Percentiles rank a stretch among this genome's conserved stretches.
Evolutionary conservation across 169 alveolate species (phyloP).

Genomic region (Plasmodium vinckei): DNA sequence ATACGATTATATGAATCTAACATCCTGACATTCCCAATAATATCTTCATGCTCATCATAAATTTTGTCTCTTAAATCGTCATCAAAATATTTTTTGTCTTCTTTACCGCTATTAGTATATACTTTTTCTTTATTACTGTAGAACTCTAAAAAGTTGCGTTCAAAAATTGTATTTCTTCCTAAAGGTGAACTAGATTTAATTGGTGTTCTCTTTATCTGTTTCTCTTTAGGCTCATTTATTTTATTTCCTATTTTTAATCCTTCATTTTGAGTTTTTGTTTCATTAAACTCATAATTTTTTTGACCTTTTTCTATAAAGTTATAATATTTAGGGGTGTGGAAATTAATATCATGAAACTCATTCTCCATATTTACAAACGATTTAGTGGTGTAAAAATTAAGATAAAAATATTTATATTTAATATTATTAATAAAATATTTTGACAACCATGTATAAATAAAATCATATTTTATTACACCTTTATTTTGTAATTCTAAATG

Average conservation of each 20-base stretch:
- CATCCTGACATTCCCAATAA: not conserved
- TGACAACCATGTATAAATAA: constrained; percentile 48
- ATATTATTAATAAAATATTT: constrained; percentile 20
- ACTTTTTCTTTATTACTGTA: constrained; percentile 4
- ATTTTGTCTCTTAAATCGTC: constrained; percentile 31
- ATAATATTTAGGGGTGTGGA: constrained; percentile 5
- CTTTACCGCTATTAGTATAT: not conserved
- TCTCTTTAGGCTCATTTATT: not conserved
- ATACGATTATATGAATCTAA: constrained; percentile 2
- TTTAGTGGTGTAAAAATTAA: constrained; percentile 27
- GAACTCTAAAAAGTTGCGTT: not conserved
- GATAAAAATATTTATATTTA: constrained; percentile 26
- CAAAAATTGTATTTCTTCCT: not conserved
- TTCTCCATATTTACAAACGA: not conserved
- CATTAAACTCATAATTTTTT: not conserved
- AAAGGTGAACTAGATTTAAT: not conserved
- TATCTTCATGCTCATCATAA: constrained; percentile 8
- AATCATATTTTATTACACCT: constrained; percentile 37
- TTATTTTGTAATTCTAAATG: constrained; percentile 61
- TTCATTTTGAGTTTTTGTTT: not conserved
- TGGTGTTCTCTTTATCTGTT: not conserved
- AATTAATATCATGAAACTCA: constrained; percentile 11
- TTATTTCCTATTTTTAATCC: not conserved
- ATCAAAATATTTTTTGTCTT: not conserved
- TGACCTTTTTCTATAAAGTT: constrained; percentile 14